Percentiles rank a stretch among this genome's conserved stretches.
These are phyloP conservation scores for Colletotrichum somersetense DNA, from an alignment of 2,329 filamentous ascomycete species.

Conservation along the genomic window DNA sequence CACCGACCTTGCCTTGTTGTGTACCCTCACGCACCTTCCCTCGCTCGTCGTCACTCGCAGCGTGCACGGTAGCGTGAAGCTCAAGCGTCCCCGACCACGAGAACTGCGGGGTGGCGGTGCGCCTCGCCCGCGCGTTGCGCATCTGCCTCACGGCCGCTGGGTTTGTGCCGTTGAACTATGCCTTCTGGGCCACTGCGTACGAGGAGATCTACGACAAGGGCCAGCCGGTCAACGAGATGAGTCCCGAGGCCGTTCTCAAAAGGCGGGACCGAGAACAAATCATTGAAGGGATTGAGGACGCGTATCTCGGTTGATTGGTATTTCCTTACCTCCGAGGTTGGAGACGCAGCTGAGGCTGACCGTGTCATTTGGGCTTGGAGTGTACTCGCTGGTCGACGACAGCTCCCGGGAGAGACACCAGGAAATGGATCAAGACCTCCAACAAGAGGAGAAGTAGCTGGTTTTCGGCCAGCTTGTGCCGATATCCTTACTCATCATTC, in stretches of 20 bases:
- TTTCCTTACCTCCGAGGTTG: conserved; percentile 29
- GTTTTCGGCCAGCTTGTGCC: conserved; percentile 43
- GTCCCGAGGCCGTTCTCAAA: too few species aligned
- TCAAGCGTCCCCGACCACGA: conserved; percentile 1
- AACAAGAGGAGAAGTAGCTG: conserved; percentile 34
- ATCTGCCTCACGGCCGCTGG: conserved; percentile 11
- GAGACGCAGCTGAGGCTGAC: conserved; percentile 9
- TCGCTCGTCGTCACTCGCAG: conserved; percentile 41
- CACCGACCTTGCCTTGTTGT: conserved; percentile 47
- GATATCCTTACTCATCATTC: conserved; percentile 41
- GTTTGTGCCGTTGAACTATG: background rate
- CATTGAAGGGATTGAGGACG: background rate
- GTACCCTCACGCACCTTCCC: conserved; percentile 43
- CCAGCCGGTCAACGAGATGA: too few species aligned
- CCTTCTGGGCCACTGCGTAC: conserved; percentile 2
- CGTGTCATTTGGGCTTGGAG: conserved; percentile 9
- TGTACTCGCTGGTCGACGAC: conserved; percentile 26
- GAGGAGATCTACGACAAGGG: background rate
- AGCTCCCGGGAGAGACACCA: conserved; percentile 21
- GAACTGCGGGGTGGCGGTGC: background rate
- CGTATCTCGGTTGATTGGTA: conserved; percentile 15
- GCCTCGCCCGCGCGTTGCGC: conserved; percentile 5
- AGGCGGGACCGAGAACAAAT: too few species aligned
- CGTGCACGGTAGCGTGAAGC: conserved; percentile 37
- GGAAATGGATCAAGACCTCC: conserved; percentile 30